phyloP scores from a whole-genome alignment of 441 rosid species.

The Omphalea diandra region DNA sequence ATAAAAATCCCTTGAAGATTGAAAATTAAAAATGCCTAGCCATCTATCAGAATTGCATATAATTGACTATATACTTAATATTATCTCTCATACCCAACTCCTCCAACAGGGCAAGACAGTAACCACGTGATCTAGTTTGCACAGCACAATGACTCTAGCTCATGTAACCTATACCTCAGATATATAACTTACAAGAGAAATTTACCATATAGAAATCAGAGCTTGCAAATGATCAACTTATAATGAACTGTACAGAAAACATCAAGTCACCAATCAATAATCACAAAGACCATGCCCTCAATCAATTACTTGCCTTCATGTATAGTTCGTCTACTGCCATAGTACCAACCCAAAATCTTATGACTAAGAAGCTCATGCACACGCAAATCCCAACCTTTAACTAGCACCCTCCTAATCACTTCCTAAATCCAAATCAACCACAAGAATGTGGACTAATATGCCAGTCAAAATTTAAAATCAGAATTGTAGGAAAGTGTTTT shows the following conservation, averaged over 20 bases:
- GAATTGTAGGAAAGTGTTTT: no score
- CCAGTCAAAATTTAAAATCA: background rate
- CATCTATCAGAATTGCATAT: background rate
- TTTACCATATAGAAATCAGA: background rate
- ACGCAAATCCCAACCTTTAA: background rate
- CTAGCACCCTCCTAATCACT: background rate
- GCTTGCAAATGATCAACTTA: background rate
- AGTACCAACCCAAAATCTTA: slow-evolving; percentile 4
- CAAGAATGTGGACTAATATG: background rate
- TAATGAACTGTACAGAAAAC: background rate
- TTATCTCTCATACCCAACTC: background rate
- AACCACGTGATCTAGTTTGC: background rate
- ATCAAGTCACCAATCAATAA: background rate
- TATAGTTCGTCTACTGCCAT: background rate
- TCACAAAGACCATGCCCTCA: background rate
- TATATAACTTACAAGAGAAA: background rate
- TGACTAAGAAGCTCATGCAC: background rate
- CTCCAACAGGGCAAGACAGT: background rate
- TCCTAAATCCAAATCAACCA: background rate
- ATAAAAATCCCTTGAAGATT: background rate
- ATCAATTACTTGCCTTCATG: background rate
- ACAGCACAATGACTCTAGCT: background rate
- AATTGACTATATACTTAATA: background rate
- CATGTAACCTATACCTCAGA: background rate
- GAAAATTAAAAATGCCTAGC: background rate